Evolutionary conservation across 495 filamentous ascomycete genomes (phyloP), one percentile per base, ranked within the genome.

Genomic region (Penicillium robsamsonii): DNA sequence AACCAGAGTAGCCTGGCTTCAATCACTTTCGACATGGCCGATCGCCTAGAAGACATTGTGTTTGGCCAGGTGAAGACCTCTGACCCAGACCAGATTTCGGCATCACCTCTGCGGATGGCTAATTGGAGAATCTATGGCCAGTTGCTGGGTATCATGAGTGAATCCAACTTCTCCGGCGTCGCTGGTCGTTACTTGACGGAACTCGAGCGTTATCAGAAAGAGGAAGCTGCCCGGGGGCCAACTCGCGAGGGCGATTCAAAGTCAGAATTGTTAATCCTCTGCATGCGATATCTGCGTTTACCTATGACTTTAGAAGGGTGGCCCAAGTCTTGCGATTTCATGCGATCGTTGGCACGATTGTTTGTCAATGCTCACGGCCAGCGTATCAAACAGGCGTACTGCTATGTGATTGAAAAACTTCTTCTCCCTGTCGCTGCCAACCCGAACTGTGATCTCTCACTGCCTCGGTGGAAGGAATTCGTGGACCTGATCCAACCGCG

Each of bases 51-150:
- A 70, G 89, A 87, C 44, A 96, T 97, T 46, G 95, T 97, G 48
- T 98, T 97, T 69, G 86, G 87, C 31, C 93, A 96, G 66, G 75
- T 98, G 17, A 92, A 89, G 65, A 86, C 83, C 17, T 87, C 89
- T n/a, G 92, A 97, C 44, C 85, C 87, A 1, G 90, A 96, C 7
- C 84, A 88, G 62, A 79, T 97, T 13, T 77, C 85, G 18, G 79
- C 81, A 11, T 96, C 91, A 2, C 84, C 89, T 5, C 80, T 96
- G 8, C 87, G 90, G 56, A 83, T 92, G 74, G 87, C 94, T 15
- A 97, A 97, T 68, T 97, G 94, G 94, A 87, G 87, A 52, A 86
- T 97, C 12, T 96, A 96, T 63, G 86, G 88, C 24, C 91, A 96
- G 64, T 74, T 97, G 17, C 78, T 99, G 11, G 94, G 94, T 13